A percentile compares a stretch with the other conserved stretches of the same genome.
Conservation (phyloP, 1,284 basidiomycete species). For the Moesziomyces parantarcticus region DNA sequence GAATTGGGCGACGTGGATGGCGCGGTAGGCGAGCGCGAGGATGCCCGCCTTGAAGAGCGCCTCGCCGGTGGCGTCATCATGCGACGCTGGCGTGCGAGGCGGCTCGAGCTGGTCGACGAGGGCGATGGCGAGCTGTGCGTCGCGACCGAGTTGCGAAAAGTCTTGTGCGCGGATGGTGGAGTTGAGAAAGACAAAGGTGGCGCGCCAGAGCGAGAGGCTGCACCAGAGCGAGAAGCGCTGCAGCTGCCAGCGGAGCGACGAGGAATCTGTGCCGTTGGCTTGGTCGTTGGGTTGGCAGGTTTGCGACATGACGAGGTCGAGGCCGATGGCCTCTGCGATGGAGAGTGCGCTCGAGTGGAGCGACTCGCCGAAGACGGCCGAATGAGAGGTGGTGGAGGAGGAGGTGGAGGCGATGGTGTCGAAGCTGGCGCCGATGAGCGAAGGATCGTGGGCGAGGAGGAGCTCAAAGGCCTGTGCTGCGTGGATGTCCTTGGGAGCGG, state of each 20-base stretch:
- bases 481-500: slow-evolving; percentile 25
- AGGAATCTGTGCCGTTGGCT: not conserved
- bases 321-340: slow-evolving; percentile 25
- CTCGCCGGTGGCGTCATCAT: not conserved
- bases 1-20: slow-evolving; percentile 19
- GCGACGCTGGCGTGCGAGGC: not conserved
- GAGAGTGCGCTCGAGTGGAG: slow-evolving; percentile 19
- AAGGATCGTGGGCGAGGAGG: slow-evolving; percentile 18
- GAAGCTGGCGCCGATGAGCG: slow-evolving; percentile 29
- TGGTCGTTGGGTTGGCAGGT: slow-evolving; percentile 2
- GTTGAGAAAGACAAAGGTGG: slow-evolving; percentile 25
- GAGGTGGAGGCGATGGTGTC: slow-evolving; percentile 10
- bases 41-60: slow-evolving; percentile 20
- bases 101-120: slow-evolving; percentile 8
- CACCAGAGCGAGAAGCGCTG: slow-evolving; percentile 32
- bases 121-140: slow-evolving; percentile 15
- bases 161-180: slow-evolving; percentile 7
- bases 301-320: slow-evolving; percentile 23
- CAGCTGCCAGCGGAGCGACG: slow-evolving; percentile 1
- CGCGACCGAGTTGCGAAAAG: slow-evolving; percentile 22
- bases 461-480: slow-evolving; percentile 29
- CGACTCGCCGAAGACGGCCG: slow-evolving; percentile 23
- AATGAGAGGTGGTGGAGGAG: slow-evolving; percentile 1
- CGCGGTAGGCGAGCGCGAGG: slow-evolving; percentile 17
- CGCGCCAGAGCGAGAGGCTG: slow-evolving; percentile 26